Percentiles rank a stretch among this genome's conserved stretches.
These are phyloP conservation scores for Schizophyllum amplum DNA, from an alignment of 1,284 basidiomycete genomes.

Conservation along the genomic window DNA sequence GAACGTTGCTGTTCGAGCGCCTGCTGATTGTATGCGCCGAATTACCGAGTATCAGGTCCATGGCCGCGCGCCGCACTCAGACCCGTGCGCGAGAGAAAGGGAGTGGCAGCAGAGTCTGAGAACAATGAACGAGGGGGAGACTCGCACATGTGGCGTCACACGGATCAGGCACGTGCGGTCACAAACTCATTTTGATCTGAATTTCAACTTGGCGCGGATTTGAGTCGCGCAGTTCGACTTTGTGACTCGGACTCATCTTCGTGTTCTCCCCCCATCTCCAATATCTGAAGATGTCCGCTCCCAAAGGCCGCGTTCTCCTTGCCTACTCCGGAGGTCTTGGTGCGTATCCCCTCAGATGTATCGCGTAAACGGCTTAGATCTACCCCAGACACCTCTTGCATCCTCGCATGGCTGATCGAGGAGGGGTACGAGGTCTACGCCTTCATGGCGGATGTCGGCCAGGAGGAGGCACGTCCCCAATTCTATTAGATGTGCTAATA, in stretches of 20 bases:
- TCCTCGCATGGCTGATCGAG: conserved; percentile 96
- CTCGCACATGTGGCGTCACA: too few relatives aligned
- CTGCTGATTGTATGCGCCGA: background rate
- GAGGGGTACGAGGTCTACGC: conserved; percentile 96
- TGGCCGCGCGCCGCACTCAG: background rate
- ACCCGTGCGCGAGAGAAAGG: background rate
- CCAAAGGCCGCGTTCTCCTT: conserved; percentile 73
- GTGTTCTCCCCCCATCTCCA: background rate
- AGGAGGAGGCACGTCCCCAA: conserved; percentile 73
- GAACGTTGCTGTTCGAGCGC: background rate
- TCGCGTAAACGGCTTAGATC: background rate
- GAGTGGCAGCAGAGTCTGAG: background rate
- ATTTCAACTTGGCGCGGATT: too few relatives aligned
- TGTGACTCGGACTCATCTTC: background rate
- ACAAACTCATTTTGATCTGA: background rate
- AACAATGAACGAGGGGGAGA: background rate
- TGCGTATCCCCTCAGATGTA: conserved; percentile 32
- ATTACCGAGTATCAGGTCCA: background rate
- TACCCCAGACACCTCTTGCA: conserved; percentile 84
- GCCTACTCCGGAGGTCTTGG: conserved; percentile 98
- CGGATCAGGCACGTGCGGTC: background rate
- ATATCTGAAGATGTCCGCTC: conserved; percentile 7
- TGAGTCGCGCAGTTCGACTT: background rate
- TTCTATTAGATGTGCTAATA: background rate
- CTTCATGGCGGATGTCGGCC: conserved; percentile 99